Base-by-base conservation (phyloP, 2,329 filamentous ascomycete species). In the Fusarium cyanostomum region DNA sequence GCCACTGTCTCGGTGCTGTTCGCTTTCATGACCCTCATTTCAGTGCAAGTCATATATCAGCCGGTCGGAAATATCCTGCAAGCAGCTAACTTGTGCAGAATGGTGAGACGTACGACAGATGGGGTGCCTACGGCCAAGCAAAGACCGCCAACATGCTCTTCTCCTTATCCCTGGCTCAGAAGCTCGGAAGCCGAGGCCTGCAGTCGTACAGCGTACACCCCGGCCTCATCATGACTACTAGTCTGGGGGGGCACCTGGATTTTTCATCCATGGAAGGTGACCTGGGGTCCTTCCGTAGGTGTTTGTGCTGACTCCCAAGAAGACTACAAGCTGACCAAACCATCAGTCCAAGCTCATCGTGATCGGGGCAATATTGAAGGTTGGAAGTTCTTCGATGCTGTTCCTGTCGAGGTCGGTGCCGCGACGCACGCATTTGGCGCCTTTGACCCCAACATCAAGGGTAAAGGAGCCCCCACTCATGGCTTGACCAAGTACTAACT, bases 81-180 rank as follows among this genome's bases (percentile, higher is more conserved):
- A 2, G 9, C 13, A 21, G 4, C 62, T 69, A 27, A 69, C 43
- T 5, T 8, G 80, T 52, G 3, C 8, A 74, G 73, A 65, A 73
- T 4, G 71, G 71, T 3, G 62, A 74, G 24, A 64, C 62, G 0
- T 75, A 75, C n/a, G 38, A 71, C 21, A 68, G 64, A n/a, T 78
- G 73, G 74, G 12, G 44, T 4, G 71, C 74, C 2, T 78, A 79
- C n/a, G 77, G 72, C 3, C 77, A 79, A 53, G 71, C 74, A 31
- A 79, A 79, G 62, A 77, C 77, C 1, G 74, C 75, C 7, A 76
- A 74, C 37, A 76, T 75, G 45, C 73, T 77, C 21, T 73, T 75
- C 18, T 69, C 74, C 4, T 18, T 72, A 0, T 68, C 71, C 0
- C 61, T 77, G 3, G 73, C 75, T 0, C 66, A 73, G 43, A 76